Percentiles rank a stretch among this genome's conserved stretches.
phyloP scores from a whole-genome alignment of 306 rosid genomes.

The Canavalia gladiata region DNA sequence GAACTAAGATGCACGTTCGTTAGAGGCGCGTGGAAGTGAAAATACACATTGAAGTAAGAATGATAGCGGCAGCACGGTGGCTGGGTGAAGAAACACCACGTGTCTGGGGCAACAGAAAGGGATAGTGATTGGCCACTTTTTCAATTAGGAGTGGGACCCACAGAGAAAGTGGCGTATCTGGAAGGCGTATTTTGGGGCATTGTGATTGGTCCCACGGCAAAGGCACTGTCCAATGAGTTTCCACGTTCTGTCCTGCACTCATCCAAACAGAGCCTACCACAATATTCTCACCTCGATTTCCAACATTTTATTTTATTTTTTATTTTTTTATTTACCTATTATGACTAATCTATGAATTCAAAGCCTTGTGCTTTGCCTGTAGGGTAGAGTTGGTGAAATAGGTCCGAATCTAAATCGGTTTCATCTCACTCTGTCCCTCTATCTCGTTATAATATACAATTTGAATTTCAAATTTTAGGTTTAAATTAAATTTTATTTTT shows the following conservation, averaged over 20 bases:
- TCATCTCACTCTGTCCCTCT: too few species aligned
- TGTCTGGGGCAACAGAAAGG: constrained; percentile 50
- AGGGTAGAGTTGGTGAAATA: too few species aligned
- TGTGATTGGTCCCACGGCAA: constrained; percentile 31
- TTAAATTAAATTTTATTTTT: too few species aligned
- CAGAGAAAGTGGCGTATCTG: constrained; percentile 49
- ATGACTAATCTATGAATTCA: too few species aligned
- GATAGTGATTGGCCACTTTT: constrained; percentile 46
- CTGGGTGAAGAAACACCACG: constrained; percentile 54
- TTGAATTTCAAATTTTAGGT: too few species aligned
- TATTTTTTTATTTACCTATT: too few species aligned
- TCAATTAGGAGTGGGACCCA: constrained; percentile 35
- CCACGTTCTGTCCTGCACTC: neutral
- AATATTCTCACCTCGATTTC: neutral
- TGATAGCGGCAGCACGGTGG: constrained; percentile 56
- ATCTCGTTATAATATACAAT: too few species aligned
- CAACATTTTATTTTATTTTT: too few species aligned
- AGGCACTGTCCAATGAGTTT: constrained; percentile 31
- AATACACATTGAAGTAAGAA: neutral
- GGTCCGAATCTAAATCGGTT: too few species aligned
- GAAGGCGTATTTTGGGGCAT: constrained; percentile 19
- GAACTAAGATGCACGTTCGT: neutral
- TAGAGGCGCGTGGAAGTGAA: neutral
- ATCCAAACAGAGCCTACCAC: neutral
- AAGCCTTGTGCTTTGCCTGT: too few species aligned